Evolutionary conservation across 2,329 filamentous ascomycete genomes (phyloP).

Genomic region (Alternaria solani): DNA sequence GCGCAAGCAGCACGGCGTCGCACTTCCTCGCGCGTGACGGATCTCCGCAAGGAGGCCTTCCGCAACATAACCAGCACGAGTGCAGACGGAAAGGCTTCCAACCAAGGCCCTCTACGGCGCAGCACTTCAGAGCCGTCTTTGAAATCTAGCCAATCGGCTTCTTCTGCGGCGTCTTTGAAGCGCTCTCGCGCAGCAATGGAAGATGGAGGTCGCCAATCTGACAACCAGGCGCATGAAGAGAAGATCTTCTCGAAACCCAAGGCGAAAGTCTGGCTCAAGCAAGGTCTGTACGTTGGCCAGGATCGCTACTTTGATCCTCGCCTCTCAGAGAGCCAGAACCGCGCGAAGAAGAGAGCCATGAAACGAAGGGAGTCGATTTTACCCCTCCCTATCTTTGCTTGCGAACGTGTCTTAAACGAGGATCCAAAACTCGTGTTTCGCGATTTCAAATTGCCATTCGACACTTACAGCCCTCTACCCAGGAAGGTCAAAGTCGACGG

Average conservation of each 20-base stretch:
- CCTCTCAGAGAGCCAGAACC: constrained; percentile 57
- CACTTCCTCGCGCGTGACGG: constrained; percentile 42
- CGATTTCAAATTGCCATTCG: constrained; percentile 88
- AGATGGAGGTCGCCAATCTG: constrained; percentile 25
- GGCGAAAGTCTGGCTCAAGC: constrained; percentile 78
- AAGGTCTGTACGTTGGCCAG: constrained; percentile 90
- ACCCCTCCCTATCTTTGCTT: constrained; percentile 81
- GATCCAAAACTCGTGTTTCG: constrained; percentile 59
- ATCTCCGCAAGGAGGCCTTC: constrained; percentile 46
- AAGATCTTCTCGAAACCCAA: constrained; percentile 46
- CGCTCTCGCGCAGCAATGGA: constrained; percentile 33
- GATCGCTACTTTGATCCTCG: constrained; percentile 53
- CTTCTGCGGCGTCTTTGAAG: constrained; percentile 28
- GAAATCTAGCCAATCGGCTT: constrained; percentile 23
- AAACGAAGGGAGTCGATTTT: constrained; percentile 63
- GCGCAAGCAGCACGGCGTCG: constrained; percentile 46
- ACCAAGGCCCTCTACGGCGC: constrained; percentile 41
- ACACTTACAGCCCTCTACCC: constrained; percentile 87
- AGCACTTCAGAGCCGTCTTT: constrained; percentile 37
- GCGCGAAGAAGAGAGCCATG: constrained; percentile 44
- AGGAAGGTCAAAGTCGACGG: constrained; percentile 90
- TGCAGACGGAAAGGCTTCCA: constrained; percentile 49
- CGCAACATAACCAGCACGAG: constrained; percentile 44
- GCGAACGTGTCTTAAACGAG: constrained; percentile 72
- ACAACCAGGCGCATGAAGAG: constrained; percentile 23